These are phyloP conservation scores for Aspergillus indologenus DNA, from an alignment of 495 filamentous ascomycete genomes.

Conservation along the genomic window DNA sequence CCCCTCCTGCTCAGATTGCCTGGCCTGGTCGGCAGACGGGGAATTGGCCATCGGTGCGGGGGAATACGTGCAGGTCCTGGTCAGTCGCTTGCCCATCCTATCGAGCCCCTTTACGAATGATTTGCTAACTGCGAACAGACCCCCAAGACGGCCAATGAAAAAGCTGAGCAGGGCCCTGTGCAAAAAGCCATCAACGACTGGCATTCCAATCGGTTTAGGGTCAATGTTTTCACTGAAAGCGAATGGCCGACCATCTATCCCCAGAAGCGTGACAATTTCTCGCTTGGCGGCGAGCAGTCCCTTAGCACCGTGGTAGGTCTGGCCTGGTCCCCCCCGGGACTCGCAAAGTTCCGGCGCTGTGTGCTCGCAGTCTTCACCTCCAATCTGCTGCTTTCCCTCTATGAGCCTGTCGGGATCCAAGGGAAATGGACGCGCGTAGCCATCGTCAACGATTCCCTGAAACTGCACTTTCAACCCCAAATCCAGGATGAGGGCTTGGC, in stretches of 20 bases:
- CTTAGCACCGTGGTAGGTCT: constrained; percentile 48
- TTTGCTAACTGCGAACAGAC: constrained; percentile 21
- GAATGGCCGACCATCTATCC: constrained; percentile 52
- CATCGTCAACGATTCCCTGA: constrained; percentile 40
- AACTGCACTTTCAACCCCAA: constrained; percentile 20
- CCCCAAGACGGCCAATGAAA: constrained; percentile 18
- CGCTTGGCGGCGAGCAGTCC: constrained; percentile 63
- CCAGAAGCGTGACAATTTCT: constrained; percentile 48
- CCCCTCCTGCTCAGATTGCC: constrained; percentile 48
- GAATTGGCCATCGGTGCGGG: constrained; percentile 58
- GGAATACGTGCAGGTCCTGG: constrained; percentile 56
- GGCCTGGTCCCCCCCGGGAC: constrained; percentile 60
- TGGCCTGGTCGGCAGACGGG: constrained; percentile 62
- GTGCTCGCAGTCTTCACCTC: constrained; percentile 59
- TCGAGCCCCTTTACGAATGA: neutral
- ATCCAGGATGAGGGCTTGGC: constrained; percentile 10
- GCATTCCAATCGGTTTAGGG: constrained; percentile 43
- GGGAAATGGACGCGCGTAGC: constrained; percentile 44
- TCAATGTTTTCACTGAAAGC: constrained; percentile 50
- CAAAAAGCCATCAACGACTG: constrained; percentile 24
- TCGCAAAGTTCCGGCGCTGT: constrained; percentile 55
- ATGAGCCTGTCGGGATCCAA: constrained; percentile 36
- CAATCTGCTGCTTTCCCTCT: constrained; percentile 51
- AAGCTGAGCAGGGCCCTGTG: constrained; percentile 9
- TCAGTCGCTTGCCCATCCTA: constrained; percentile 17